Conservation (phyloP, 345 rosid species). For the Theobroma cacao region DNA sequence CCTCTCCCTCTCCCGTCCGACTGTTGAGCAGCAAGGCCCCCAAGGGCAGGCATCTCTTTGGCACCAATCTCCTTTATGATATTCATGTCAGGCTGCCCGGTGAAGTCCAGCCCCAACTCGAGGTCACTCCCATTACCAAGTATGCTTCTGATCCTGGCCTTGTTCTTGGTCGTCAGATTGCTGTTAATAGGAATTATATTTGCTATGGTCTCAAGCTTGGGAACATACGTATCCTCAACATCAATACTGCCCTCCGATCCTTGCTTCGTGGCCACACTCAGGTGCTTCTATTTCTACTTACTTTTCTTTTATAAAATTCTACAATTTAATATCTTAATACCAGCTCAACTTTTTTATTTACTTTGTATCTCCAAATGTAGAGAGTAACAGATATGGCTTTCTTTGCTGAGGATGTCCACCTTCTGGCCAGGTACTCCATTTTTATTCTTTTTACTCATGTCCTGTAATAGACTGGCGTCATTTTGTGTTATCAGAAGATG, state of each 20-base stretch:
- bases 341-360: not conserved
- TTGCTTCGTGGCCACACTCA: constrained; percentile 71
- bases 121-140: constrained; percentile 77
- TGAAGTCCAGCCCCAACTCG: constrained; percentile 74
- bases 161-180: constrained; percentile 72
- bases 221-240: constrained; percentile 67
- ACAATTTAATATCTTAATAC: not conserved
- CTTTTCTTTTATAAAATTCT: not conserved
- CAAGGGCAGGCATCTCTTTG: constrained; percentile 53
- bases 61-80: constrained; percentile 49
- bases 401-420: constrained; percentile 85
- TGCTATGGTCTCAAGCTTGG: constrained; percentile 81
- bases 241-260: constrained; percentile 67
- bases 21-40: constrained; percentile 59
- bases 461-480: not conserved
- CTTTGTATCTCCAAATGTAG: not conserved
- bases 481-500: not conserved
- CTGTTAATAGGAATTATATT: constrained; percentile 68
- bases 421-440: constrained; percentile 57
- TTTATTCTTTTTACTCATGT: not conserved
- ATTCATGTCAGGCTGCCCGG: constrained; percentile 53
- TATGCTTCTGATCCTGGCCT: constrained; percentile 68
- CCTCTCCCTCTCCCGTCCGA: constrained; percentile 29
- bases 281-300: constrained; percentile 27
- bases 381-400: constrained; percentile 56